phyloP scores from a whole-genome alignment of 331 rosid genomes.

The Arachis monticola region DNA sequence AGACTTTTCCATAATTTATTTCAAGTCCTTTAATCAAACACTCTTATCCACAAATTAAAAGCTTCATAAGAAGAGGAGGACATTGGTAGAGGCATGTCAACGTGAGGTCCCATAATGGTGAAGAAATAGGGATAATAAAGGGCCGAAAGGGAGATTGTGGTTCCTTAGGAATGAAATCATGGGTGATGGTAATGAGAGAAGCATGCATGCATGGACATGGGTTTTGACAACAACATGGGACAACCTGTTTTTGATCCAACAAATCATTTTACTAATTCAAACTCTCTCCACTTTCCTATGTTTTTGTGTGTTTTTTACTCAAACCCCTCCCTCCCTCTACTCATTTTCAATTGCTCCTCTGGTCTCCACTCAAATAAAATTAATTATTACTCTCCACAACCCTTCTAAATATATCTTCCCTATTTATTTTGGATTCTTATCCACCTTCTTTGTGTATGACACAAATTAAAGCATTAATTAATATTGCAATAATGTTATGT shows the following conservation, averaged over 20 bases:
- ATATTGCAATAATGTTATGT: too few species aligned
- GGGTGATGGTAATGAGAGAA: constrained; percentile 40
- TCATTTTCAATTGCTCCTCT: constrained; percentile 27
- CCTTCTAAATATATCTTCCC: constrained; percentile 9
- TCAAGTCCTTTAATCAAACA: too few species aligned
- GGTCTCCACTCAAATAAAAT: constrained; percentile 37
- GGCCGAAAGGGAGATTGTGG: constrained; percentile 32
- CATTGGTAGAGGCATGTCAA: constrained; percentile 30
- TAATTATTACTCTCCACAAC: not conserved
- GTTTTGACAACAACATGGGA: constrained; percentile 57
- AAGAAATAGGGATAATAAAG: not conserved
- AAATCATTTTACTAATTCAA: constrained; percentile 45
- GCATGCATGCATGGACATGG: constrained; percentile 47
- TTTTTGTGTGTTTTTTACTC: constrained; percentile 46
- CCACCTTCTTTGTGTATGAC: too few species aligned
- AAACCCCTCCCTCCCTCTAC: constrained; percentile 10
- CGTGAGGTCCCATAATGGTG: constrained; percentile 38
- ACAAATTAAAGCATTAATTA: too few species aligned
- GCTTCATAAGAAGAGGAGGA: not conserved
- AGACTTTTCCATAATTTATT: too few species aligned
- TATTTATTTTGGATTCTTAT: constrained; percentile 12
- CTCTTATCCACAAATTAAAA: too few species aligned
- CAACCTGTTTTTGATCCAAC: constrained; percentile 56
- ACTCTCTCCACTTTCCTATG: constrained; percentile 37
- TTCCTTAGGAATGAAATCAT: constrained; percentile 43